These are phyloP conservation scores for Trypanosoma theileri DNA, from an alignment of 208 protist genomes.

Conservation along the genomic window DNA sequence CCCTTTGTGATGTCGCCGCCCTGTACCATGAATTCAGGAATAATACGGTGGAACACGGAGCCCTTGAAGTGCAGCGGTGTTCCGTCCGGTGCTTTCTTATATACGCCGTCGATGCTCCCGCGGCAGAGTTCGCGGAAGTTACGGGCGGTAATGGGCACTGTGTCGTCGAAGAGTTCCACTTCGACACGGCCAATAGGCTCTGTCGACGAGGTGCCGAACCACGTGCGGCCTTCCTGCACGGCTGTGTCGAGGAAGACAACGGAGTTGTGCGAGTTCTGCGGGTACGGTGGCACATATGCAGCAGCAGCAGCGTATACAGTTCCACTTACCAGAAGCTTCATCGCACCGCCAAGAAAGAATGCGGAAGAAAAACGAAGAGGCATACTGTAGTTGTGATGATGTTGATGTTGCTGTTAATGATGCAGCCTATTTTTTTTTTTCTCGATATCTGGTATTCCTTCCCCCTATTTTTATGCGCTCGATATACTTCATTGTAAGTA, in stretches of 20 bases:
- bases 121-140: conserved; percentile 89
- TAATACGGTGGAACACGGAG: conserved; percentile 94
- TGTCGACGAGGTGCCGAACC: conserved; percentile 44
- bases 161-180: conserved; percentile 94
- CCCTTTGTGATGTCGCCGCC: conserved; percentile 94
- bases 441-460: neutral
- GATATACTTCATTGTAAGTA: no score
- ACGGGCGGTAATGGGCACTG: conserved; percentile 91
- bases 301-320: conserved; percentile 29
- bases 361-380: conserved; percentile 49
- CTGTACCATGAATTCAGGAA: conserved; percentile 95
- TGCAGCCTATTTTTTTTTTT: neutral
- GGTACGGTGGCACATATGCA: conserved; percentile 60
- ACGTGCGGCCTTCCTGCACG: conserved; percentile 37
- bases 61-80: conserved; percentile 92
- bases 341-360: conserved; percentile 38
- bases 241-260: conserved; percentile 86
- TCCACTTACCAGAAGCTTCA: conserved; percentile 29
- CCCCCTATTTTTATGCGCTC: neutral
- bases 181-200: conserved; percentile 87
- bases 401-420: neutral
- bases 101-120: conserved; percentile 69
- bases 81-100: conserved; percentile 59
- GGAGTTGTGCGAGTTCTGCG: conserved; percentile 65
- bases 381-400: conserved; percentile 24